Evolutionary conservation across 2,329 filamentous ascomycete species (phyloP), one percentile per base, ranked within the genome.

Genomic region (Aspergillus sp.): DNA sequence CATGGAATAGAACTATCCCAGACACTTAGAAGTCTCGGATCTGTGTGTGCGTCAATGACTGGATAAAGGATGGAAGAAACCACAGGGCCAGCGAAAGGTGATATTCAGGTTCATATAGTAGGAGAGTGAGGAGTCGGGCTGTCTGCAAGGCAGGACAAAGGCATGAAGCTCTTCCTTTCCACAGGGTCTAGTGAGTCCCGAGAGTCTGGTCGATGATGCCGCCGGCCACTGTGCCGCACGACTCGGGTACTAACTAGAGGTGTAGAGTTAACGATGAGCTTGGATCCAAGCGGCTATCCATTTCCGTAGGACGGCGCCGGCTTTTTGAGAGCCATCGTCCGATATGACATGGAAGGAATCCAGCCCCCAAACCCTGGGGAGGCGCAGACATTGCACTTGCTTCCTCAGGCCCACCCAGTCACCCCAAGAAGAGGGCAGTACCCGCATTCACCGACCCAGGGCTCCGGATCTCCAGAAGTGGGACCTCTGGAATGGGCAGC

Each of bases 251-350:
- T 53, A 61, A 57, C 56, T 31, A 59, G 55, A 64, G 61, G 56
- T 59, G 57, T 55, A 64, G 61, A 59, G 58, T 66, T 58, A 58
- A 69, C 56, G 61, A 66, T 61, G 59, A 60, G 52, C 63, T 65
- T 69, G 63, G 65, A 65, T 67, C 69, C 70, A 71, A 71, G 69
- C 69, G 69, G 68, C 64, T 63, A 57, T 50, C 52, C 57, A 62
- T 61, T 49, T 60, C 59, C 56, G 62, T 58, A 56, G 50, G 59
- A 58, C 52, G 62, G 61, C 60, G 60, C 61, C 56, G 57, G 52
- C 57, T 55, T 58, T 53, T 51, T 51, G 46, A 49, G 44, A 48
- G 46, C 48, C 44, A 55, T 52, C 45, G 45, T 50, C 52, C 47
- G 47, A 46, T 52, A 59, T 61, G 57, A 58, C 47, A 58, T 59